Percentiles rank a stretch among this genome's conserved stretches.
Conservation (phyloP, 768 basidiomycete species). For the Mycena maculata region DNA sequence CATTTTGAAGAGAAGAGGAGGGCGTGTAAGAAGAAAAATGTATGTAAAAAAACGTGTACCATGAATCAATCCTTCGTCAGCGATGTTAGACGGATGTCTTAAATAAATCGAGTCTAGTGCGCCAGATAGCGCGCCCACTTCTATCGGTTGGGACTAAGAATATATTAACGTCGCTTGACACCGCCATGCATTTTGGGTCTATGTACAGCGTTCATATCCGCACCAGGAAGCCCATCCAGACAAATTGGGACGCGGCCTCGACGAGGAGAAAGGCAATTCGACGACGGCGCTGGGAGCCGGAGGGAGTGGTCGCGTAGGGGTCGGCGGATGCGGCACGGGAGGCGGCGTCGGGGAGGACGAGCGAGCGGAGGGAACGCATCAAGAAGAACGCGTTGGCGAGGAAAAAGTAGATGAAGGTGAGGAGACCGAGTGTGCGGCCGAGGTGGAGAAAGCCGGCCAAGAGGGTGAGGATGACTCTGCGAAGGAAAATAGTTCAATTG, state of each 20-base stretch:
- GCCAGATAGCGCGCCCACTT: too few species aligned
- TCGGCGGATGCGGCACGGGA: constrained; percentile 49
- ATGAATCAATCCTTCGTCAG: not conserved
- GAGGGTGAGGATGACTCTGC: constrained; percentile 89
- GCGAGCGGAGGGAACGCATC: constrained; percentile 90
- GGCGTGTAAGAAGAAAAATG: not conserved
- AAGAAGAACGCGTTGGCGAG: constrained; percentile 94
- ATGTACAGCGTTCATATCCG: constrained; percentile 47
- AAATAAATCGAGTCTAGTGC: too few species aligned
- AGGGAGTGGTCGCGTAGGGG: constrained; percentile 73
- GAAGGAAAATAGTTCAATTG: not conserved
- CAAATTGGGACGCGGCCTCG: constrained; percentile 82
- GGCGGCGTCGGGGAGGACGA: constrained; percentile 87
- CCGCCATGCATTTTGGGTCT: constrained; percentile 1
- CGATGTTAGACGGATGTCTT: not conserved
- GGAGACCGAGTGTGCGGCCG: constrained; percentile 70
- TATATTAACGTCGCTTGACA: not conserved
- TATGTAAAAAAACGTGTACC: constrained; percentile 18
- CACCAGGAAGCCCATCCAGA: constrained; percentile 89
- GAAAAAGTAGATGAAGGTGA: constrained; percentile 87
- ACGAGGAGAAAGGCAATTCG: constrained; percentile 91
- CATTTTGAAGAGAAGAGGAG: not conserved
- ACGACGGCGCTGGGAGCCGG: constrained; percentile 77
- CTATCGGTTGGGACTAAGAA: too few species aligned
- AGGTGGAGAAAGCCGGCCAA: constrained; percentile 74